Conservation (phyloP, 352 stramenopile species). For the Phytophthora fragariae region DNA sequence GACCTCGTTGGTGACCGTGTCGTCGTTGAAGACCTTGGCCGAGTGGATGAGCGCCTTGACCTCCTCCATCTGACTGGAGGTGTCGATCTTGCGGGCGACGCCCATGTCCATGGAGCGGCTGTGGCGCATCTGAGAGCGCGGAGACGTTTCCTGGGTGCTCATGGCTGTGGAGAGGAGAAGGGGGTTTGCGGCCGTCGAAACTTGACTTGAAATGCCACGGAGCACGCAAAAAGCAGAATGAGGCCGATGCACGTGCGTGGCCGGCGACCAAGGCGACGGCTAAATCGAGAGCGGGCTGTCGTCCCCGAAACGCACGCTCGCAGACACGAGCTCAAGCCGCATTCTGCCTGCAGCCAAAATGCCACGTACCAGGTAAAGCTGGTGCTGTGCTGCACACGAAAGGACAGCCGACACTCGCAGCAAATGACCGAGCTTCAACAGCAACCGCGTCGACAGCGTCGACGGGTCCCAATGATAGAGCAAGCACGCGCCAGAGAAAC, state of each 20-base stretch:
- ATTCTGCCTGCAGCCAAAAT: background rate
- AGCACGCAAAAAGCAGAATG: conserved; percentile 51
- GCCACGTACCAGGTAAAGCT: background rate
- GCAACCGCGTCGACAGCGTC: conserved; percentile 36
- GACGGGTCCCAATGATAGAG: background rate
- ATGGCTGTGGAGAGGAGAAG: conserved; percentile 6
- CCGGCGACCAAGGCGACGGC: too few relatives aligned
- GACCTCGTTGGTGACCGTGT: conserved; percentile 69
- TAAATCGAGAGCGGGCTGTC: background rate
- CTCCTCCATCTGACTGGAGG: conserved; percentile 71
- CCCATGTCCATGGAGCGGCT: conserved; percentile 72
- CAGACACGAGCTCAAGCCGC: background rate
- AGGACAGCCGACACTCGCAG: conserved; percentile 22
- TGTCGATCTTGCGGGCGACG: conserved; percentile 60
- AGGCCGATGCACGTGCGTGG: conserved; percentile 15
- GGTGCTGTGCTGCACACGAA: conserved; percentile 37
- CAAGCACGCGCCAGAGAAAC: conserved; percentile 10
- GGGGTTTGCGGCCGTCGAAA: conserved; percentile 12
- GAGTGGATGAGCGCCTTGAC: conserved; percentile 65
- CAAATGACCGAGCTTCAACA: conserved; percentile 43
- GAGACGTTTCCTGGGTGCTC: conserved; percentile 44
- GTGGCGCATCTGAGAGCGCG: conserved; percentile 43
- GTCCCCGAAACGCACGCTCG: background rate
- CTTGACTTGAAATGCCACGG: conserved; percentile 28
- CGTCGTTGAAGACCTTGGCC: conserved; percentile 67